Base-by-base conservation (phyloP, 1,284 basidiomycete species). In the Cutaneotrichosporon sp. region DNA sequence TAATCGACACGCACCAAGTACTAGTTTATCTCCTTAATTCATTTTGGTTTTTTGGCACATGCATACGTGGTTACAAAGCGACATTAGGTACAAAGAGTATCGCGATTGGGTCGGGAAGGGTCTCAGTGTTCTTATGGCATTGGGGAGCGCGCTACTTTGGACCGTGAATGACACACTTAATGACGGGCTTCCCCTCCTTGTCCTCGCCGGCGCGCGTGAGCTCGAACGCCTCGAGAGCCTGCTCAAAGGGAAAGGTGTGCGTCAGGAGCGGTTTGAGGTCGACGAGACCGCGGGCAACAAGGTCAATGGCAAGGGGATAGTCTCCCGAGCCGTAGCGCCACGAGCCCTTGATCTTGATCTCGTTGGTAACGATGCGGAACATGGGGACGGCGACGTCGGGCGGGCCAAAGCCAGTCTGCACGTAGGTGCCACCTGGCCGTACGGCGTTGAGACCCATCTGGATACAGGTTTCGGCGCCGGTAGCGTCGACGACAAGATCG, bases 171-270 rank as follows among this genome's bases (percentile, higher is more conserved):
- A 75, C 70, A 56, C 69, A 71, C 63, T 75, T 75, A 66, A 75
- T 75, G 2, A 72, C 70, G 30, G 59, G 69, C 63, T 78, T 78
- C 30, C 81, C 81, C 55, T 82, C 78, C 46, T 73, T 81, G 54
- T 90, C 87, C 77, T 87, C 89, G 33, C 92, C 91, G 22, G 66
- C 69, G 51, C 78, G 76, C 26, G 79, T 81, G 17, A 78, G 74
- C 53, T 80, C 77, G 65, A 83, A 83, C 1, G 81, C 81, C 60
- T 77, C 75, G 46, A 78, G 61, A 2, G 82, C 79, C 52, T 76
- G 77, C 46, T 75, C 69, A 64, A 80, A 80, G 45, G 75, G 64
- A 71, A 79, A 80, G 82, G 90, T 81, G 76, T 81, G 80, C 8
- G 79, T 79, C 56, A 80, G 69, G 7, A 81, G 66, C 5, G 79